Conservation (phyloP, 768 basidiomycete genomes). For the Baorangia bicolor region DNA sequence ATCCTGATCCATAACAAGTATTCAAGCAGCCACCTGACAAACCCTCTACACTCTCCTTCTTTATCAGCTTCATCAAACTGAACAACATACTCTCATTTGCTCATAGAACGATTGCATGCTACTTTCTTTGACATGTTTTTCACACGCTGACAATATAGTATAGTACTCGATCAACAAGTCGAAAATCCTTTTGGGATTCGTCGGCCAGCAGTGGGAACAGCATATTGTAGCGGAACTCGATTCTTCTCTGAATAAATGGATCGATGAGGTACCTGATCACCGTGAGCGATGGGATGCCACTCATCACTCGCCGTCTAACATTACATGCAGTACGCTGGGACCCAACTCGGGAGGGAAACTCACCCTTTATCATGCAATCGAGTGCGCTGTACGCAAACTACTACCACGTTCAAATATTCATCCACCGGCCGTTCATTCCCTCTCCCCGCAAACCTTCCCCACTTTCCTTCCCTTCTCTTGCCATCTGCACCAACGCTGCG, state of each 20-base stretch:
- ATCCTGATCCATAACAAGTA: slow-evolving; percentile 42
- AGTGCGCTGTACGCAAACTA: slow-evolving; percentile 51
- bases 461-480: slow-evolving; percentile 60
- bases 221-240: slow-evolving; percentile 71
- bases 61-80: slow-evolving; percentile 54
- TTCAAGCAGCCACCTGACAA: slow-evolving; percentile 66
- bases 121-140: not conserved
- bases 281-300: slow-evolving; percentile 17
- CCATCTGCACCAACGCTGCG: slow-evolving; percentile 85
- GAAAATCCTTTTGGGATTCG: slow-evolving; percentile 49
- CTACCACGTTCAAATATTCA: slow-evolving; percentile 61
- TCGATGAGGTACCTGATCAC: slow-evolving; percentile 59
- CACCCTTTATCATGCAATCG: slow-evolving; percentile 47
- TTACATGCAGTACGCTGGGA: slow-evolving; percentile 41
- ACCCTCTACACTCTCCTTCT: slow-evolving; percentile 53
- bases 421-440: slow-evolving; percentile 81
- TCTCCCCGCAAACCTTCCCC: slow-evolving; percentile 50
- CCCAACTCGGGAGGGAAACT: slow-evolving; percentile 37
- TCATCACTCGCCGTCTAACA: slow-evolving; percentile 3
- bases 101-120: slow-evolving; percentile 57
- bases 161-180: slow-evolving; percentile 75
- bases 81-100: slow-evolving; percentile 62
- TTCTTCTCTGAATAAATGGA: slow-evolving; percentile 76
- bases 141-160: not conserved
- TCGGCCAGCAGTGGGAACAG: slow-evolving; percentile 57